Conservation (phyloP, 805 yeast genomes). For the Sugiyamaella floridensis region DNA sequence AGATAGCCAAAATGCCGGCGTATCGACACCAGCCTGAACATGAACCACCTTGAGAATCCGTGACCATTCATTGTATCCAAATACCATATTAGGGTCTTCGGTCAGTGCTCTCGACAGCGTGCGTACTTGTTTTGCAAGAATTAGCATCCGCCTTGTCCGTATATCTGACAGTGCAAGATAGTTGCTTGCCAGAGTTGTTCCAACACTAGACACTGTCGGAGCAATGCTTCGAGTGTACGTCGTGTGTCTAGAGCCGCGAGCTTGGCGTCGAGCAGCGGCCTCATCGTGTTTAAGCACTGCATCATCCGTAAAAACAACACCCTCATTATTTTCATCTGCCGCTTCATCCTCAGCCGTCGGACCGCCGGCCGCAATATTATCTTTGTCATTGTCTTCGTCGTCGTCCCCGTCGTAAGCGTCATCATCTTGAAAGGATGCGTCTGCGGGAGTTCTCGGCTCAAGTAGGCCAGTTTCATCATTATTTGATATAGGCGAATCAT, state of each 20-base stretch:
- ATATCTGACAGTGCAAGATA: not conserved
- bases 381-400: not conserved
- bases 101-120: conserved; percentile 1
- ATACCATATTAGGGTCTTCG: conserved; percentile 35
- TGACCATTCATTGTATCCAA: conserved; percentile 49
- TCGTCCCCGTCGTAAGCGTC: not conserved
- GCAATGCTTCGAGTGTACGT: not conserved
- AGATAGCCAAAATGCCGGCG: conserved; percentile 53
- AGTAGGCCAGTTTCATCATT: no score
- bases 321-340: not conserved
- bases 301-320: not conserved
- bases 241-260: not conserved
- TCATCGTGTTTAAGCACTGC: not conserved
- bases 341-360: not conserved
- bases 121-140: conserved; percentile 5
- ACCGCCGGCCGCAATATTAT: not conserved
- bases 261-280: not conserved
- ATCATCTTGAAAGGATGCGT: not conserved
- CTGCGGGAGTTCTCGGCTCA: no score
- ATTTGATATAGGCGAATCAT: no score
- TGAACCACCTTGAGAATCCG: conserved; percentile 26
- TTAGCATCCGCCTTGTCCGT: conserved; percentile 1
- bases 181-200: not conserved
- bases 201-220: conserved; percentile 3
- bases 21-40: not conserved